Evolutionary conservation across 2,329 filamentous ascomycete genomes (phyloP), one percentile per base, ranked within the genome.

Genomic region (Penicillium verrucosum): DNA sequence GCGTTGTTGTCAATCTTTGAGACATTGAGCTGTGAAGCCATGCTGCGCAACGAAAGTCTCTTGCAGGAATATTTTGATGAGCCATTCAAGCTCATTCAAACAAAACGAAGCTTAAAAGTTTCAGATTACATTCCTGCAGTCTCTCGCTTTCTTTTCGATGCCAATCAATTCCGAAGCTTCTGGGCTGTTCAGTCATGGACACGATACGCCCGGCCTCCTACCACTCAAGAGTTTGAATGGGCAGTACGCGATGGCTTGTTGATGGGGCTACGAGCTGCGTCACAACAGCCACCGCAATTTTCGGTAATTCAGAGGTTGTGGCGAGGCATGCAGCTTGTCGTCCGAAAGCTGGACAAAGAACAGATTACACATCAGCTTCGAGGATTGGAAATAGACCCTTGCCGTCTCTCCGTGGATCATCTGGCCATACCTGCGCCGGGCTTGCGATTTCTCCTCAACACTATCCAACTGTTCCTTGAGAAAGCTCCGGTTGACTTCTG

Each of bases 1-100:
- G 85, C 90, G 7, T 83, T 95, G 49, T 83, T 94, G 57, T 88
- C 90, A 11, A 84, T 97, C 30, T 96, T 95, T 66, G 93, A 97
- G 72, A 88, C 89, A 0, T 78, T 97, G 50, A 96, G 92, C 71
- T 96, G 89, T 72, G 85, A 92, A 63, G 82, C 88, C 0, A 91
- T 95, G 69, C 80, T 97, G 59, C 74, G 77, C 23, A 79, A 82
- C 60, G 81, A 84, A 54, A 73, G 76, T 18, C 73, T 81, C 21
- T 72, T 88, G 23, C 69, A 75, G 54, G 66, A 77, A 29, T 81
- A 86, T 62, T 96, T 97, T 70, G 89, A 96, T 70, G 85, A 82
- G 63, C 90, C 95, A 11, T 97, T 97, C 71, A 81, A 85, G 63
- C 82, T 91, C 23, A 85, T 95, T 2, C 90, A 93, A 72, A 85